These are phyloP conservation scores for Candida peoriensis DNA, from an alignment of 805 yeast genomes.

Conservation along the genomic window DNA sequence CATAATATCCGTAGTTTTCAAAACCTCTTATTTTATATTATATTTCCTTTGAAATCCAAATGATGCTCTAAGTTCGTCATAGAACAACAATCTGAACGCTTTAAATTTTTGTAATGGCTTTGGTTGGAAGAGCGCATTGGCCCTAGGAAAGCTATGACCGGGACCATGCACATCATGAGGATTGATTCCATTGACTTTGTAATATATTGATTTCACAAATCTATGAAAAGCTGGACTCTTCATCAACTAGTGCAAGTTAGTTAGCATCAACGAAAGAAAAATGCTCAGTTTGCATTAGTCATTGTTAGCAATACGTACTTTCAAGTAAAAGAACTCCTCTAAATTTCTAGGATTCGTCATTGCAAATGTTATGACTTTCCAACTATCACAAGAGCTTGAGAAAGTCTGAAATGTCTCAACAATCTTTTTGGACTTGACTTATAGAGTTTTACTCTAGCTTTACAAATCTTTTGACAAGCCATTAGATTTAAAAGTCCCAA, in stretches of 20 bases:
- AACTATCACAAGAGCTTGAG: slow-evolving; percentile 88
- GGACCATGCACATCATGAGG: slow-evolving; percentile 34
- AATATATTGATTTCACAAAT: slow-evolving; percentile 59
- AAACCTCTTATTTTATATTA: slow-evolving; percentile 2
- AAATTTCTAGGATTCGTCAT: slow-evolving; percentile 29
- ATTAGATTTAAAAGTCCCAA: too few relatives aligned
- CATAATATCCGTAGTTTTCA: too few relatives aligned
- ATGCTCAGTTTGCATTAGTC: not conserved
- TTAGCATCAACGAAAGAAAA: not conserved
- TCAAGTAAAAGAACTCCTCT: slow-evolving; percentile 41
- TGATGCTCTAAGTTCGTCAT: slow-evolving; percentile 53
- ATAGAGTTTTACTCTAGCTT: too few relatives aligned
- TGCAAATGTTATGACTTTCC: not conserved
- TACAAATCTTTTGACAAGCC: too few relatives aligned
- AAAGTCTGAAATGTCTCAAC: slow-evolving; percentile 69
- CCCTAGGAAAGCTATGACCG: slow-evolving; percentile 17
- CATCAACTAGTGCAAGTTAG: slow-evolving; percentile 34
- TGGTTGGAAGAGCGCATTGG: slow-evolving; percentile 32
- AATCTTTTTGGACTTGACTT: slow-evolving; percentile 68
- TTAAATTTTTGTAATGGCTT: slow-evolving; percentile 49
- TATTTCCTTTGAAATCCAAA: slow-evolving; percentile 39
- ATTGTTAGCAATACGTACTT: slow-evolving; percentile 8
- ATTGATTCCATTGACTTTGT: slow-evolving; percentile 50
- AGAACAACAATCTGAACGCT: slow-evolving; percentile 56
- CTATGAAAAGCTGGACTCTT: slow-evolving; percentile 54